Percentiles rank a stretch among this genome's conserved stretches.
phyloP scores from a whole-genome alignment of 805 yeast species.

The Pichia paraexigua region DNA sequence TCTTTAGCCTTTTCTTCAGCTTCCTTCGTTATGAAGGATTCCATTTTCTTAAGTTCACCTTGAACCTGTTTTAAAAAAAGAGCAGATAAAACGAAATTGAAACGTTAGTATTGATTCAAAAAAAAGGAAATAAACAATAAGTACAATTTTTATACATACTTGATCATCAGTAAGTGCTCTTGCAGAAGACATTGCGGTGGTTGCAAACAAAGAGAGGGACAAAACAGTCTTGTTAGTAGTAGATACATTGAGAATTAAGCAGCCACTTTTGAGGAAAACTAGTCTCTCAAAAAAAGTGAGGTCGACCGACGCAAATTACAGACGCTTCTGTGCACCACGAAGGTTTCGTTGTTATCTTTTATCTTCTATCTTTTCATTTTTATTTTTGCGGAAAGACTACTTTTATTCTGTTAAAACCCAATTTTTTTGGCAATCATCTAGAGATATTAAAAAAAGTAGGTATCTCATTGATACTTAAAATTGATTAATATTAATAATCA shows the following conservation, averaged over 20 bases:
- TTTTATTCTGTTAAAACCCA: too few species aligned
- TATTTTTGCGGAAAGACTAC: too few species aligned
- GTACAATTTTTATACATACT: slow-evolving; percentile 27
- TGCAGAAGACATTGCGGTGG: slow-evolving; percentile 24
- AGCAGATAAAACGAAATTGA: background rate
- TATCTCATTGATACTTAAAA: too few species aligned
- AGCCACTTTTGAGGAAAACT: background rate
- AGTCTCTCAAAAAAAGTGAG: background rate
- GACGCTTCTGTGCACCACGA: background rate
- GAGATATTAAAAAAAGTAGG: too few species aligned
- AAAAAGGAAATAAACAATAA: background rate
- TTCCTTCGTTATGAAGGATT: slow-evolving; percentile 96
- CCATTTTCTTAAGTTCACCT: slow-evolving; percentile 95
- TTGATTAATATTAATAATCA: too few species aligned
- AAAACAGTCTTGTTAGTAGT: background rate
- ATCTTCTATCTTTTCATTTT: too few species aligned
- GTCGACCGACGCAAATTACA: background rate
- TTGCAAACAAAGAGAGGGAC: background rate
- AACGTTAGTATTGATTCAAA: background rate
- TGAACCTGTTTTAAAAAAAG: slow-evolving; percentile 50
- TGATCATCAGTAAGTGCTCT: slow-evolving; percentile 41
- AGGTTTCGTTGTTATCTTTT: too few species aligned
- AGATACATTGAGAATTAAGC: background rate
- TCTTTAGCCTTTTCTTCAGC: slow-evolving; percentile 99
- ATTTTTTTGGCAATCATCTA: too few species aligned